Percentiles rank a stretch among this genome's conserved stretches.
These are phyloP conservation scores for Diaporthe citri DNA, from an alignment of 2,329 filamentous ascomycete genomes.

Conservation along the genomic window DNA sequence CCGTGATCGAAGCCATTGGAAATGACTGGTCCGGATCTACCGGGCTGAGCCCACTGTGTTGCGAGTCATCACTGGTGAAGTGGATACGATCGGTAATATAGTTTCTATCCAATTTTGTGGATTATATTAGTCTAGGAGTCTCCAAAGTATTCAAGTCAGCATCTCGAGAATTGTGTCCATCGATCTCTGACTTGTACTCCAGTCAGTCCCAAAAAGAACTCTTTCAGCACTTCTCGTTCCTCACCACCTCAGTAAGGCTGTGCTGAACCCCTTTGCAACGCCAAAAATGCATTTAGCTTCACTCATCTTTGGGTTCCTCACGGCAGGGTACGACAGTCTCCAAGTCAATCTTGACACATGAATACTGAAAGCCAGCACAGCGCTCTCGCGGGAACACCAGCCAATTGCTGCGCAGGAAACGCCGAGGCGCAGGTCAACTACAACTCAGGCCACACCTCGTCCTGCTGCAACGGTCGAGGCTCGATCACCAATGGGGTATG, in stretches of 20 bases:
- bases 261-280: no score
- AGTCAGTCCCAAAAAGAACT: no score
- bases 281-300: not conserved
- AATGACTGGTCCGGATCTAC: not conserved
- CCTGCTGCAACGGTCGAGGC: not conserved
- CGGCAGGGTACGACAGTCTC: not conserved
- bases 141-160: not conserved
- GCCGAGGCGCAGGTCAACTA: not conserved
- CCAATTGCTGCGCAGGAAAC: not conserved
- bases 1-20: not conserved
- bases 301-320: not conserved
- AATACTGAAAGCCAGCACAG: not conserved
- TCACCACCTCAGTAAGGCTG: no score
- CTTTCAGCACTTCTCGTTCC: no score
- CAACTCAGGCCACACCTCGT: not conserved
- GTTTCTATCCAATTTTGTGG: no score
- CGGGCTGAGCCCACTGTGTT: not conserved
- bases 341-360: fast-evolving
- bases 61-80: constrained; percentile 1
- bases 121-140: not conserved
- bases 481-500: not conserved
- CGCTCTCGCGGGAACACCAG: constrained; percentile 8
- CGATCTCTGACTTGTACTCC: no score
- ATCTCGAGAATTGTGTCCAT: not conserved
- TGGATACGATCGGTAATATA: not conserved